Evolutionary conservation across 2,329 filamentous ascomycete species (phyloP).

Genomic region (Tolypocladium pustulatum): DNA sequence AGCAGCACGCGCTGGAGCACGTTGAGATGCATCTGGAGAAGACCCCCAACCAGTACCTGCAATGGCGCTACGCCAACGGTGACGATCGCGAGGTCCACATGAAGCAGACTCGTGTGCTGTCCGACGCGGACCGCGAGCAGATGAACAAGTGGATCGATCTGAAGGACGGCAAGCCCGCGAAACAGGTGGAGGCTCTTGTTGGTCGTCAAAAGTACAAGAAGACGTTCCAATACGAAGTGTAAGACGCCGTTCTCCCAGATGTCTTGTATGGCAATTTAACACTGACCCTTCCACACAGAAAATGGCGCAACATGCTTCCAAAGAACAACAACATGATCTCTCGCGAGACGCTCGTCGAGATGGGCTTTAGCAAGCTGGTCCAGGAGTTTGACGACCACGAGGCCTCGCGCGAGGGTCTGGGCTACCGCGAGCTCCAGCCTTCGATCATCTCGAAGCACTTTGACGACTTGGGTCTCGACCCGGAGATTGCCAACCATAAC

Average conservation of each 20-base stretch:
- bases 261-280: background rate
- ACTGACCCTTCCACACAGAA: conserved; percentile 37
- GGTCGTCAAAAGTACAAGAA: conserved; percentile 99
- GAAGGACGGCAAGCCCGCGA: conserved; percentile 66
- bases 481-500: conserved; percentile 98
- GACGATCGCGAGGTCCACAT: conserved; percentile 94
- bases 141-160: conserved; percentile 87
- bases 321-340: conserved; percentile 92
- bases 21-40: conserved; percentile 99
- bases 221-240: conserved; percentile 95
- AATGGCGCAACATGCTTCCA: conserved; percentile 81
- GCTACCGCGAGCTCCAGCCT: conserved; percentile 87
- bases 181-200: conserved; percentile 78
- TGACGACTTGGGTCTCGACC: conserved; percentile 89
- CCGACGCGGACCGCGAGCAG: conserved; percentile 73
- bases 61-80: conserved; percentile 96
- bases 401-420: conserved; percentile 93
- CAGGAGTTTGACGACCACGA: conserved; percentile 99
- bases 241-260: conserved; percentile 24
- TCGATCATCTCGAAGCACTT: conserved; percentile 97
- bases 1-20: conserved; percentile 97
- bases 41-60: conserved; percentile 96
- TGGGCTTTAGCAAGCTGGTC: conserved; percentile 84
- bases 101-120: conserved; percentile 92
- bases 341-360: conserved; percentile 76